Percentiles rank a stretch among this genome's conserved stretches.
These are phyloP conservation scores for Eimeria tenella DNA, from an alignment of 169 alveolate genomes.

Conservation along the genomic window DNA sequence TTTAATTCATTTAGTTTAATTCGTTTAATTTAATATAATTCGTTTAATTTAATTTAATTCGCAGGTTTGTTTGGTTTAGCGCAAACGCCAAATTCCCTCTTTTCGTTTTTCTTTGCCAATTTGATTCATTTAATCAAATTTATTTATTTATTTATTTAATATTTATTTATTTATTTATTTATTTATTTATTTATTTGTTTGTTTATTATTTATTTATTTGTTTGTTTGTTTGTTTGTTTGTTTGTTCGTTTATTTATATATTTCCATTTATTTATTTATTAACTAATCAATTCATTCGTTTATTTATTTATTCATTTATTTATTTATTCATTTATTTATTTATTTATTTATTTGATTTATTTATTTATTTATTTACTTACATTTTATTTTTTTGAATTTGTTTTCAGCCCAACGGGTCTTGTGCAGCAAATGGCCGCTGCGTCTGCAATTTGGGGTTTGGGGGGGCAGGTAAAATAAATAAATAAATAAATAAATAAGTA, in stretches of 20 bases:
- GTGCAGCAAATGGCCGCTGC: slow-evolving; percentile 6
- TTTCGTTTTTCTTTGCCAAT: no score
- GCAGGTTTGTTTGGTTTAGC: not conserved
- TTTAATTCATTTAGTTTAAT: no score
- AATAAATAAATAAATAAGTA: no score
- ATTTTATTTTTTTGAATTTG: not conserved
- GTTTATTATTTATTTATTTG: no score
- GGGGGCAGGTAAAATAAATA: not conserved
- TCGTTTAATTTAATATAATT: no score
- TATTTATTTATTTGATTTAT: not conserved
- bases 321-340: no score
- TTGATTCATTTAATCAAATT: no score
- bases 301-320: no score
- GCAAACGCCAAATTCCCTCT: not conserved
- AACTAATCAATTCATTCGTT: not conserved
- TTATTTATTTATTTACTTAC: no score
- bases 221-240: not conserved
- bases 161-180: no score
- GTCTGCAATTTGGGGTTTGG: slow-evolving; percentile 14
- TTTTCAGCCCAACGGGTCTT: not conserved
- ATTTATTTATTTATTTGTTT: no score
- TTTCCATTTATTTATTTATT: not conserved
- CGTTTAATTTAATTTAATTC: not conserved
- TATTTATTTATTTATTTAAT: no score
- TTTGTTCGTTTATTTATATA: not conserved